Evolutionary conservation across 805 yeast species (phyloP).

Genomic region (Ogataea thermomethanolica): DNA sequence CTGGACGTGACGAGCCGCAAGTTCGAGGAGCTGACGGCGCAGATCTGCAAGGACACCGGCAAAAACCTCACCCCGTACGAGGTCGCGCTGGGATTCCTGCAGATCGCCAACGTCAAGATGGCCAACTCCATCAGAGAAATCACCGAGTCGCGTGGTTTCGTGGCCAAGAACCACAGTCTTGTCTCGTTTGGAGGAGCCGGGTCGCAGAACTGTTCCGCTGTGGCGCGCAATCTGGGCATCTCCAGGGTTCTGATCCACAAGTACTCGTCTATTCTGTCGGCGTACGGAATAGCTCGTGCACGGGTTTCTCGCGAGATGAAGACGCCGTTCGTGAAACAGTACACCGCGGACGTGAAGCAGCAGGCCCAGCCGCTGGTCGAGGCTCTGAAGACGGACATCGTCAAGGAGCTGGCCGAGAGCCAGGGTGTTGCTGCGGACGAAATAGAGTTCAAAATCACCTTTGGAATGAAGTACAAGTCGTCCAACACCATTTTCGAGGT

Average conservation of each 20-base stretch:
- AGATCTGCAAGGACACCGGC: slow-evolving; percentile 34
- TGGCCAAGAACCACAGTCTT: slow-evolving; percentile 39
- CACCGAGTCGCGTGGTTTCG: slow-evolving; percentile 45
- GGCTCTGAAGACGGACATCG: slow-evolving; percentile 43
- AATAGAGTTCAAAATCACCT: slow-evolving; percentile 51
- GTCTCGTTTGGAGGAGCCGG: slow-evolving; percentile 52
- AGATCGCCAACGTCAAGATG: slow-evolving; percentile 45
- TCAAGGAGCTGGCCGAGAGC: slow-evolving; percentile 51
- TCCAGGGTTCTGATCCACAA: slow-evolving; percentile 41
- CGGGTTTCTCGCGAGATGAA: slow-evolving; percentile 60
- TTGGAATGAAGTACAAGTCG: slow-evolving; percentile 79
- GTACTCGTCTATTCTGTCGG: slow-evolving; percentile 45
- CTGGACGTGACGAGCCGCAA: slow-evolving; percentile 31
- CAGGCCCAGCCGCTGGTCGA: slow-evolving; percentile 44
- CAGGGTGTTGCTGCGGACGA: slow-evolving; percentile 38
- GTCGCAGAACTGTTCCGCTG: slow-evolving; percentile 43
- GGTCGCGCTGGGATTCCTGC: slow-evolving; percentile 44
- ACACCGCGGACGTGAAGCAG: slow-evolving; percentile 18
- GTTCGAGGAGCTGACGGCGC: slow-evolving; percentile 36
- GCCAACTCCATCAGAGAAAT: slow-evolving; percentile 45
- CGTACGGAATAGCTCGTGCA: slow-evolving; percentile 38
- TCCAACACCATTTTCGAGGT: slow-evolving; percentile 83
- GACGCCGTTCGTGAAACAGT: slow-evolving; percentile 50
- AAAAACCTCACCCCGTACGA: slow-evolving; percentile 37
- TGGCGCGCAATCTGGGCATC: slow-evolving; percentile 42